Conservation (phyloP, 371 early-diverging fungal species). For the Zychaea mexicana region DNA sequence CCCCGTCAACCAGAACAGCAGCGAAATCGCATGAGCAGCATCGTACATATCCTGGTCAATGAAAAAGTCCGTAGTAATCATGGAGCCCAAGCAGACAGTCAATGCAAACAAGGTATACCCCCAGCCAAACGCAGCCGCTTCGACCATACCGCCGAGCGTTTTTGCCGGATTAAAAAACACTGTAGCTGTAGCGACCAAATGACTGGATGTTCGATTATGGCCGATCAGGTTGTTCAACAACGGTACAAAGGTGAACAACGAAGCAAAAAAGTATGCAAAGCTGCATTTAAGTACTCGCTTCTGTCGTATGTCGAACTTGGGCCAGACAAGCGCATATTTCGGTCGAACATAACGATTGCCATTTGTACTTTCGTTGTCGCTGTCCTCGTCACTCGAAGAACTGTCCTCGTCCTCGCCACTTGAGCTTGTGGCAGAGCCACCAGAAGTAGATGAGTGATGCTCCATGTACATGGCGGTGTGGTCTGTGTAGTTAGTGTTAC, state of each 20-base stretch:
- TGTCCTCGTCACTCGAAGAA: background rate
- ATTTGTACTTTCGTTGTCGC: background rate
- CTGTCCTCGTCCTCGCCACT: slow-evolving; percentile 5
- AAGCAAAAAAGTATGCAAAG: slow-evolving; percentile 64
- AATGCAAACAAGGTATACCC: slow-evolving; percentile 57
- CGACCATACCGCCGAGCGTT: slow-evolving; percentile 68
- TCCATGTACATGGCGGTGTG: background rate
- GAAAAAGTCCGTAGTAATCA: slow-evolving; percentile 63
- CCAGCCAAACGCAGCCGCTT: slow-evolving; percentile 63
- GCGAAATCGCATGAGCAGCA: slow-evolving; percentile 51
- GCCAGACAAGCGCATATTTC: background rate
- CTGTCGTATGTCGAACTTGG: slow-evolving; percentile 28
- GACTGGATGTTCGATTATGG: slow-evolving; percentile 50
- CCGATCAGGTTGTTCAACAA: slow-evolving; percentile 50
- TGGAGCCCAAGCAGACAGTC: slow-evolving; percentile 50
- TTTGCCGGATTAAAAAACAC: slow-evolving; percentile 76
- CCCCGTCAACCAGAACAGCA: slow-evolving; percentile 60
- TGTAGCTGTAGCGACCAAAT: slow-evolving; percentile 65
- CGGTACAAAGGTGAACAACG: slow-evolving; percentile 66
- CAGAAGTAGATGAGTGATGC: background rate
- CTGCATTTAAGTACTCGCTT: slow-evolving; percentile 63
- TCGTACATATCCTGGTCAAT: slow-evolving; percentile 40
- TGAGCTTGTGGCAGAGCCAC: background rate
- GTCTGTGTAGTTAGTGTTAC: no score
- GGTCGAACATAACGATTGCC: background rate